phyloP scores from a whole-genome alignment of 371 early-diverging fungal genomes.

The Zopfochytrium polystomum region DNA sequence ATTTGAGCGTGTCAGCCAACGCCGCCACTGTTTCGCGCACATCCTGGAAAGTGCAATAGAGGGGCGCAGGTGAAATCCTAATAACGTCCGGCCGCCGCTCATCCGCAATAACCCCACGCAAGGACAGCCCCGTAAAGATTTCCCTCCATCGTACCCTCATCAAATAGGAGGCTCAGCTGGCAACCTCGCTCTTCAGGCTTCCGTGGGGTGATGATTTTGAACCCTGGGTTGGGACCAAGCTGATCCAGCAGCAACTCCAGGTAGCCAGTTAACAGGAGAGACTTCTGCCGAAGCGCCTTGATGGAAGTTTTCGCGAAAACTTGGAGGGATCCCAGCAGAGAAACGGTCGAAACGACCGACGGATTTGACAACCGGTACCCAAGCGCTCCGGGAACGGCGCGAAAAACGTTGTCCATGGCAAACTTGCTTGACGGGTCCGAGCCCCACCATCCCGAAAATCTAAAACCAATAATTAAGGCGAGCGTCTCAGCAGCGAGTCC shows the following conservation, averaged over 20 bases:
- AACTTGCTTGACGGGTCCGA: conserved; percentile 60
- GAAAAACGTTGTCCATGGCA: conserved; percentile 56
- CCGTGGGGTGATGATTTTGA: conserved; percentile 77
- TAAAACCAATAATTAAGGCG: background rate
- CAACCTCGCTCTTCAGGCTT: conserved; percentile 78
- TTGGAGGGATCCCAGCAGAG: conserved; percentile 74
- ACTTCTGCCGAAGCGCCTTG: conserved; percentile 66
- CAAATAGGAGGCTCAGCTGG: conserved; percentile 78
- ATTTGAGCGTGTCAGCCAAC: conserved; percentile 25
- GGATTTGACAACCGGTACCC: conserved; percentile 92
- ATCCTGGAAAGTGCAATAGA: conserved; percentile 86
- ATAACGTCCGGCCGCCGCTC: conserved; percentile 91
- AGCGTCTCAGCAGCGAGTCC: background rate
- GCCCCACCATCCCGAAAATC: conserved; percentile 96
- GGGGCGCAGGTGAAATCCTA: conserved; percentile 84
- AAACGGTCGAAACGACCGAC: conserved; percentile 65
- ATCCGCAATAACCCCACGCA: conserved; percentile 78
- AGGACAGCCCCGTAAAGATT: conserved; percentile 50
- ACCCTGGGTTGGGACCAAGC: conserved; percentile 34
- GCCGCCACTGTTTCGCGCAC: conserved; percentile 46
- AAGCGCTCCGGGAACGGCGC: conserved; percentile 75
- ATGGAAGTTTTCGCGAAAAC: conserved; percentile 76
- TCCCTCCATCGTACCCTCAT: conserved; percentile 53
- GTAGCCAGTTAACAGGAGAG: conserved; percentile 74
- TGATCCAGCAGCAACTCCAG: conserved; percentile 60